Conservation (phyloP, 2,329 filamentous ascomycete genomes). For the Penicillium rolfsii region DNA sequence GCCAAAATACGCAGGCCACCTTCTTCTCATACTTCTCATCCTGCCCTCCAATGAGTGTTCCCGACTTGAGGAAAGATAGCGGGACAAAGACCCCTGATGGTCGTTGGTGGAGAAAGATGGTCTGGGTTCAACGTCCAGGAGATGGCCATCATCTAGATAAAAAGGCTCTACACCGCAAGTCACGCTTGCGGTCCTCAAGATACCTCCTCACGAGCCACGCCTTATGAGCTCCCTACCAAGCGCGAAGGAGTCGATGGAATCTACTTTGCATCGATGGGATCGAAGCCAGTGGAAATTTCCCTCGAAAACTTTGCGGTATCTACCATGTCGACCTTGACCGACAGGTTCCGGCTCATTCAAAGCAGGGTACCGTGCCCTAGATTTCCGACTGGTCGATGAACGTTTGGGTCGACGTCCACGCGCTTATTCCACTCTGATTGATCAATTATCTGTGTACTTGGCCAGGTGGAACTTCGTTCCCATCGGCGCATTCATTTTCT, state of each 20-base stretch:
- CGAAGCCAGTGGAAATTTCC: conserved; percentile 7
- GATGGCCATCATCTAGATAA: not conserved
- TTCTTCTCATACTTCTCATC: not conserved
- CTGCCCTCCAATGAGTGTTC: not conserved
- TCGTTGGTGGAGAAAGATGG: not conserved
- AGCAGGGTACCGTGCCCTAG: conserved; percentile 11
- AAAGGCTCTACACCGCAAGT: not conserved
- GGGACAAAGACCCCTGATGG: not conserved
- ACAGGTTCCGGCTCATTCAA: conserved; percentile 8
- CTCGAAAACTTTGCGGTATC: conserved; percentile 9
- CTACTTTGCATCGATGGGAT: conserved; percentile 10
- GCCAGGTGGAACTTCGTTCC: not conserved
- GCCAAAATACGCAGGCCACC: not conserved
- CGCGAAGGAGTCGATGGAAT: conserved; percentile 13
- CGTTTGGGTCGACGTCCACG: conserved; percentile 10
- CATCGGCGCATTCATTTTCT: conserved; percentile 8
- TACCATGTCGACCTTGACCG: conserved; percentile 9
- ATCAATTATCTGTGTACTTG: conserved; percentile 6
- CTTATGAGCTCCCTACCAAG: conserved; percentile 6
- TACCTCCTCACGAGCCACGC: not conserved
- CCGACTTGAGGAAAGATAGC: not conserved
- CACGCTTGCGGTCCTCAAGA: not conserved
- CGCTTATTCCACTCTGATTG: conserved; percentile 3
- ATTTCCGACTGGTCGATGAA: conserved; percentile 11
- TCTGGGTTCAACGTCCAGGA: not conserved